Percentiles rank a stretch among this genome's conserved stretches.
These are phyloP conservation scores for Xylariales sp. DNA, from an alignment of 2,329 filamentous ascomycete genomes.

Conservation along the genomic window DNA sequence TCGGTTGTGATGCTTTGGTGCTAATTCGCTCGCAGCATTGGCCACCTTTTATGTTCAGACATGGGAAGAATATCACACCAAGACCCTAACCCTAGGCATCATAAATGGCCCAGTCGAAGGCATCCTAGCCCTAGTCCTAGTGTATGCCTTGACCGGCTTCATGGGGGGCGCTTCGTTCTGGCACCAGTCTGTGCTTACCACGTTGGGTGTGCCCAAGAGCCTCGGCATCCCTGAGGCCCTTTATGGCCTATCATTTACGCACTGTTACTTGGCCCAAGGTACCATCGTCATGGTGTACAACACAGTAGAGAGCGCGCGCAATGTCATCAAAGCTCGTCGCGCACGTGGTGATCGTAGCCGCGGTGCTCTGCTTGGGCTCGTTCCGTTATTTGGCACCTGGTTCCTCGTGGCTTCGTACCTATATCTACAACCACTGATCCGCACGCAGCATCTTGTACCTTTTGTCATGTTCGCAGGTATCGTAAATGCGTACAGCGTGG, in stretches of 20 bases:
- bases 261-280: slow-evolving; percentile 94
- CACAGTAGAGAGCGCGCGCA: slow-evolving; percentile 80
- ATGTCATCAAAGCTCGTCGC: slow-evolving; percentile 85
- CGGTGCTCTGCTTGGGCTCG: slow-evolving; percentile 82
- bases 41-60: slow-evolving; percentile 99
- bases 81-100: slow-evolving; percentile 90
- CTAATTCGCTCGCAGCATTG: slow-evolving; percentile 66
- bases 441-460: slow-evolving; percentile 85
- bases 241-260: slow-evolving; percentile 86
- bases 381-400: slow-evolving; percentile 86
- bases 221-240: slow-evolving; percentile 74
- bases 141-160: slow-evolving; percentile 86
- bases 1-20: background rate
- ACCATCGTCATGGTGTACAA: slow-evolving; percentile 84
- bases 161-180: slow-evolving; percentile 93
- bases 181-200: slow-evolving; percentile 82
- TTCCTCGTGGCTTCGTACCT: slow-evolving; percentile 80
- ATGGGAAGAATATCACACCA: slow-evolving; percentile 99
- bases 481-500: slow-evolving; percentile 94
- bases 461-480: slow-evolving; percentile 90
- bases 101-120: slow-evolving; percentile 97
- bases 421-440: slow-evolving; percentile 84
- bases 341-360: slow-evolving; percentile 77
- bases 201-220: slow-evolving; percentile 74
- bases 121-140: slow-evolving; percentile 81